A percentile compares a stretch with the other conserved stretches of the same genome.
phyloP scores from a whole-genome alignment of 108 stramenopile species.

The Pseudonitzschia pungens region DNA sequence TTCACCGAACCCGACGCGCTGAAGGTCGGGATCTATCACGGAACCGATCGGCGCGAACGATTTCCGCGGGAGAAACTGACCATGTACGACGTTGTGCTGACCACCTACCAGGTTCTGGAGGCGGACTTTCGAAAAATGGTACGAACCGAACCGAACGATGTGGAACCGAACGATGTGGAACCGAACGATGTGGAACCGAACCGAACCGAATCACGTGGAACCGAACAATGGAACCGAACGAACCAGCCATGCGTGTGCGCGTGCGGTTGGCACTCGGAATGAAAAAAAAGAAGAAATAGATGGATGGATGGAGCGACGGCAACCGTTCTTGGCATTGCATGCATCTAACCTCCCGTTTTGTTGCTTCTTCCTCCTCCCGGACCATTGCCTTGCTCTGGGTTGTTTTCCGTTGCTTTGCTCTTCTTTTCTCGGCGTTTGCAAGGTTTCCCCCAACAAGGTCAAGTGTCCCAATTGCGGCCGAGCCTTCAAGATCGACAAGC shows the following conservation, averaged over 20 bases:
- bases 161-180: too few relatives aligned
- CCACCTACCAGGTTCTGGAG: slow-evolving; percentile 96
- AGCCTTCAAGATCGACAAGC: slow-evolving; percentile 86
- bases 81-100: slow-evolving; percentile 94
- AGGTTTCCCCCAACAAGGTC: slow-evolving; percentile 80
- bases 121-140: slow-evolving; percentile 93
- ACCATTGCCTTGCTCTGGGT: too few relatives aligned
- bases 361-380: too few relatives aligned
- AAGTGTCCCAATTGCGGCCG: slow-evolving; percentile 91
- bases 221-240: too few relatives aligned
- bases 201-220: too few relatives aligned
- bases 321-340: background rate
- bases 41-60: slow-evolving; percentile 65
- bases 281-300: background rate
- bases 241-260: too few relatives aligned
- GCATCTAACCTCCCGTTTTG: background rate
- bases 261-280: too few relatives aligned
- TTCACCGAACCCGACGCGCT: slow-evolving; percentile 79
- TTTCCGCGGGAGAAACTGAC: slow-evolving; percentile 71
- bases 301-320: background rate
- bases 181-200: too few relatives aligned
- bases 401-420: too few relatives aligned
- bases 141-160: too few relatives aligned
- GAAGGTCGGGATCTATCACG: slow-evolving; percentile 91
- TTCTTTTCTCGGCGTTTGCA: background rate